phyloP scores from a whole-genome alignment of 768 basidiomycete genomes.

The Pleurotus eryngii region DNA sequence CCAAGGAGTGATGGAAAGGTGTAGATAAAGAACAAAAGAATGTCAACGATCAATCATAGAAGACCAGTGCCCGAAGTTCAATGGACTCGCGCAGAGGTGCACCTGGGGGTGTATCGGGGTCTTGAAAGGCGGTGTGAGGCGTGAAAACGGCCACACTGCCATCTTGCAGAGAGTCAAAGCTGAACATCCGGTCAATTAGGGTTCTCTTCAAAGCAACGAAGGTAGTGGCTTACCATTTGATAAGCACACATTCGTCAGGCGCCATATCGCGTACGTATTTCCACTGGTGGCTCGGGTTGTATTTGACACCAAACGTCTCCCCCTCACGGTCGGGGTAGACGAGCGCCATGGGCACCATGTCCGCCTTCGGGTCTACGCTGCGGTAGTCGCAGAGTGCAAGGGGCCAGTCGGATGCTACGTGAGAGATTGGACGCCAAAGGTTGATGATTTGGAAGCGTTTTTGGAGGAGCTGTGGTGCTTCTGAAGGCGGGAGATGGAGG shows the following conservation, averaged over 20 bases:
- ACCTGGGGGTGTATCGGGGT: conserved; percentile 40
- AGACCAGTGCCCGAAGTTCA: conserved; percentile 50
- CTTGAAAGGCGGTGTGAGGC: conserved; percentile 50
- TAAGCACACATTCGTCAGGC: conserved; percentile 46
- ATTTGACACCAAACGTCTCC: conserved; percentile 45
- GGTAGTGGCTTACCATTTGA: conserved; percentile 44
- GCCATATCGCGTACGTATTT: conserved; percentile 45
- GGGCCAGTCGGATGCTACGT: conserved; percentile 48
- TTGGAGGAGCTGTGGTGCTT: conserved; percentile 40
- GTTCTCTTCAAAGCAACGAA: neutral
- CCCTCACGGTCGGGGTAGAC: conserved; percentile 49
- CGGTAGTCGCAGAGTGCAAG: conserved; percentile 50
- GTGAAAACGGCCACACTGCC: conserved; percentile 43
- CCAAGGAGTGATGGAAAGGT: too few relatives aligned
- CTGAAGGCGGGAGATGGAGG: conserved; percentile 44
- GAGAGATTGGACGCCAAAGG: conserved; percentile 54
- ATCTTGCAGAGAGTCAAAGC: conserved; percentile 38
- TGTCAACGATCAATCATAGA: conserved; percentile 34
- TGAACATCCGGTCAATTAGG: conserved; percentile 12
- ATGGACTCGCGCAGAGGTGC: conserved; percentile 47
- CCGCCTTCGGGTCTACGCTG: conserved; percentile 36
- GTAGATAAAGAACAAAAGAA: too few relatives aligned
- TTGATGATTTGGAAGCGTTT: conserved; percentile 58
- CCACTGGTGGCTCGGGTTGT: conserved; percentile 48
- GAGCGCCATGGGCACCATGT: conserved; percentile 42